Conservation (phyloP, 2,329 filamentous ascomycete genomes). For the Paraphaeosphaeria sporulosa region DNA sequence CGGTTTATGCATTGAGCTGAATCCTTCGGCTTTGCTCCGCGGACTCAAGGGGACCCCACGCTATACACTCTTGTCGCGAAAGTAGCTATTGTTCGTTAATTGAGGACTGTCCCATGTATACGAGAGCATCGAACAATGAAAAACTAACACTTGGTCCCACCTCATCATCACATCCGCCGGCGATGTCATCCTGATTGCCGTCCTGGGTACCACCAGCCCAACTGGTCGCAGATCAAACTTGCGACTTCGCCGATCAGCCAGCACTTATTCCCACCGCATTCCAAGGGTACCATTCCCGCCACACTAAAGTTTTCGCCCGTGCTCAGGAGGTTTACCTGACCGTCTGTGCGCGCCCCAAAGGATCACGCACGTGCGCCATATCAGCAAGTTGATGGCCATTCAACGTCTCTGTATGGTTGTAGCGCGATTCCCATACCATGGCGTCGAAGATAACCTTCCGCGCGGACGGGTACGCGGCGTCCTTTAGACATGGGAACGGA, state of each 20-base stretch:
- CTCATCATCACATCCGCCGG: too few species aligned
- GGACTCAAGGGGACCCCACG: too few species aligned
- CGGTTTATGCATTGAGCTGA: background rate
- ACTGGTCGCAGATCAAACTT: slow-evolving; percentile 2
- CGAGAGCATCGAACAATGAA: too few species aligned
- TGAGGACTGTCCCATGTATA: too few species aligned
- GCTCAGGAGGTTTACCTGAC: background rate
- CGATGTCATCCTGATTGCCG: background rate
- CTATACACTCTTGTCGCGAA: too few species aligned
- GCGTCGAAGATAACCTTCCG: slow-evolving; percentile 1
- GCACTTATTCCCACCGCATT: background rate
- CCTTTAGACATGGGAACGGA: background rate
- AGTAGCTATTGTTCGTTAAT: too few species aligned
- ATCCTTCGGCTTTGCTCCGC: too few species aligned
- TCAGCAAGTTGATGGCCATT: background rate
- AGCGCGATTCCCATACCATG: background rate
- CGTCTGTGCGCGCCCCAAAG: slow-evolving; percentile 8
- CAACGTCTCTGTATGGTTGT: background rate
- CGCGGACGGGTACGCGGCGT: background rate
- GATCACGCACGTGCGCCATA: slow-evolving; percentile 8
- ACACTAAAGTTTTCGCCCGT: background rate
- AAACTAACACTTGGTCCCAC: too few species aligned
- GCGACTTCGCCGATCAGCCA: background rate
- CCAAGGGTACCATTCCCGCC: background rate
- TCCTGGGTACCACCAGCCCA: background rate